phyloP scores from a whole-genome alignment of 106 monocot species.

The Vanilla planifolia region DNA sequence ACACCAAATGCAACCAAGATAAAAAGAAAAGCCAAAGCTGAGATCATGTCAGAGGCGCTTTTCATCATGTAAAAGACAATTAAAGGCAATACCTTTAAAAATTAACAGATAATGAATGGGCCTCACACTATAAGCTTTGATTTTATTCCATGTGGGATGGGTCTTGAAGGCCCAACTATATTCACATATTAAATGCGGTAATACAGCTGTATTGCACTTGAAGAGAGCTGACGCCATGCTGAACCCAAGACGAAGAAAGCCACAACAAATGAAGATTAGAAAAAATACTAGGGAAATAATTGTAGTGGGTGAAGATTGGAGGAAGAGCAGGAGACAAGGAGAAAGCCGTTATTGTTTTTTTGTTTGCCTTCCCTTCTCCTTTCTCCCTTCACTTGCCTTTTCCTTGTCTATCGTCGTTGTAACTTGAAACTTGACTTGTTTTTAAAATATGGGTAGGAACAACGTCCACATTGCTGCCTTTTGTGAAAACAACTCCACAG shows the following conservation, averaged over 20 bases:
- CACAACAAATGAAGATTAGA: too few species aligned
- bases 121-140: too few species aligned
- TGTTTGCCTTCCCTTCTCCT: neutral
- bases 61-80: too few species aligned
- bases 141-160: conserved; percentile 1
- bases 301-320: neutral
- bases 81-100: too few species aligned
- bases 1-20: too few species aligned
- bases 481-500: conserved; percentile 14
- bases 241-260: neutral
- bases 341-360: conserved; percentile 15
- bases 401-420: conserved; percentile 3
- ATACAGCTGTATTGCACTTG: conserved; percentile 7
- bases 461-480: conserved; percentile 15
- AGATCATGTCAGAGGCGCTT: too few species aligned
- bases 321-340: neutral
- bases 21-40: too few species aligned
- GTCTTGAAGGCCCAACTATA: neutral
- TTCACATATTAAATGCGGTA: neutral
- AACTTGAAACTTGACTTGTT: neutral
- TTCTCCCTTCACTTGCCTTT: neutral
- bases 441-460: conserved; percentile 10
- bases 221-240: neutral
- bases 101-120: too few species aligned
- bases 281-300: neutral